Evolutionary conservation across 1,284 basidiomycete genomes (phyloP).

Genomic region (Uromyces viciae-fabae): DNA sequence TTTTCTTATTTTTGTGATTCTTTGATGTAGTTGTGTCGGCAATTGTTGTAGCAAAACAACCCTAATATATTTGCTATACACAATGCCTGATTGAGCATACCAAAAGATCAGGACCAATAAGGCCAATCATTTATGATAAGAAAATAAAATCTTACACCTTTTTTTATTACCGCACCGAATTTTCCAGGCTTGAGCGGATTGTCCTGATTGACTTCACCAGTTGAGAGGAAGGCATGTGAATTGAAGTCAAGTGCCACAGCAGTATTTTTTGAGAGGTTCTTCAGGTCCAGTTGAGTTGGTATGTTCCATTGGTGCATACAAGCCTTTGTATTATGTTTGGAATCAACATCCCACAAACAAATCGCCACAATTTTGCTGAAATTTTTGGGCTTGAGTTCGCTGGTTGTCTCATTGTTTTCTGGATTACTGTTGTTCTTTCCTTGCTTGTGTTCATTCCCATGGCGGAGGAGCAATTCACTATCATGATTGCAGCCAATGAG

Average conservation of each 20-base stretch:
- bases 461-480: neutral
- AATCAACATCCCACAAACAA: neutral
- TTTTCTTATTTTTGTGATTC: neutral
- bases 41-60: neutral
- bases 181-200: neutral
- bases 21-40: neutral
- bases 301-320: slow-evolving; percentile 13
- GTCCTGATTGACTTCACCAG: neutral
- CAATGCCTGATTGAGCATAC: neutral
- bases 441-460: neutral
- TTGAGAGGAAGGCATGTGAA: neutral
- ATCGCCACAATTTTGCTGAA: neutral
- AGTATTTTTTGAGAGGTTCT: neutral
- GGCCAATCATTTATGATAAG: neutral
- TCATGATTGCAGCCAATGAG: neutral
- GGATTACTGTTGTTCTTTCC: neutral
- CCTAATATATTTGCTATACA: neutral
- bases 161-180: neutral
- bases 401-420: neutral
- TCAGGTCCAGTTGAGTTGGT: neutral
- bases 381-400: neutral
- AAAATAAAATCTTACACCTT: neutral
- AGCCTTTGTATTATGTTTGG: neutral
- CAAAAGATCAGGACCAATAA: no score
- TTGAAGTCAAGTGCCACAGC: neutral